These are phyloP conservation scores for Blastobotrys parvus DNA, from an alignment of 805 yeast species.

Conservation along the genomic window DNA sequence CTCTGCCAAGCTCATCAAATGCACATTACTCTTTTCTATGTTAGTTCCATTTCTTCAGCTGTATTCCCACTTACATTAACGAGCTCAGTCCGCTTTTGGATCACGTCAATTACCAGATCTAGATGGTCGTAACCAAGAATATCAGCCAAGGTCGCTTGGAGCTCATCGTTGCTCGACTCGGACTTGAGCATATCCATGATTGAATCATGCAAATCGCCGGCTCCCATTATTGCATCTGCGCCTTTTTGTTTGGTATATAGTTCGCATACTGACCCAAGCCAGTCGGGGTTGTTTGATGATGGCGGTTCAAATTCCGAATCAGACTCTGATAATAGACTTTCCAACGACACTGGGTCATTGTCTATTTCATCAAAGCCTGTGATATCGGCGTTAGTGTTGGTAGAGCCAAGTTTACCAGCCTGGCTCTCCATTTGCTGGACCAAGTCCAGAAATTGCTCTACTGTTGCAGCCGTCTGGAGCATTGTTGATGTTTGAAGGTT, in stretches of 20 bases:
- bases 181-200: conserved; percentile 11
- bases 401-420: neutral
- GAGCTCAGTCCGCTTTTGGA: conserved; percentile 31
- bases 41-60: neutral
- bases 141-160: conserved; percentile 70
- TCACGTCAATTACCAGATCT: conserved; percentile 60
- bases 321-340: too few relatives aligned
- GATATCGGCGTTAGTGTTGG: neutral
- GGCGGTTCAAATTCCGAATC: too few relatives aligned
- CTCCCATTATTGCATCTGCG: neutral
- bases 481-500: neutral
- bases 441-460: neutral
- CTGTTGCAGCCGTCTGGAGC: neutral
- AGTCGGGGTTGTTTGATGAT: neutral
- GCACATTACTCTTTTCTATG: conserved; percentile 2
- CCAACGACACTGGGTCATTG: neutral
- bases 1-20: conserved; percentile 15
- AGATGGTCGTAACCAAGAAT: conserved; percentile 79
- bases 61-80: conserved; percentile 18
- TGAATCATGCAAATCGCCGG: conserved; percentile 1
- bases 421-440: neutral
- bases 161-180: conserved; percentile 40
- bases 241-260: neutral
- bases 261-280: neutral
- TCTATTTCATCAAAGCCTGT: neutral